Conservation (phyloP, 2,329 filamentous ascomycete species). For the Cladorrhinum sp. region DNA sequence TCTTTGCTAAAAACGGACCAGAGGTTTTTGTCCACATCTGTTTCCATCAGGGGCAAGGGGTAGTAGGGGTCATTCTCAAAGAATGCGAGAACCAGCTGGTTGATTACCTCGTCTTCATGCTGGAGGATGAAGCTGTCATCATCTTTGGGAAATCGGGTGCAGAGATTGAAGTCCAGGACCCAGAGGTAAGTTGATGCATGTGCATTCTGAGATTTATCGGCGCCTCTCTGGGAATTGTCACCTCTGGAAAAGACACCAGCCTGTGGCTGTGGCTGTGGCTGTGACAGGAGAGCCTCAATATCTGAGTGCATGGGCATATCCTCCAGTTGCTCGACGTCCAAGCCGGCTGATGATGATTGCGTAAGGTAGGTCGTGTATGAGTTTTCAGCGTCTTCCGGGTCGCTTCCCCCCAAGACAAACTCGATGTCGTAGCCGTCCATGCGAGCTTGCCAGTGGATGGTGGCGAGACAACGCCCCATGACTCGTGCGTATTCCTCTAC, state of each 20-base stretch:
- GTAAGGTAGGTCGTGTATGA: slow-evolving; percentile 7
- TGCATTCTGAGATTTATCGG: neutral
- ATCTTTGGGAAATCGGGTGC: slow-evolving; percentile 15
- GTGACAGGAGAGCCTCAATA: slow-evolving; percentile 3
- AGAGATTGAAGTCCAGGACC: slow-evolving; percentile 35
- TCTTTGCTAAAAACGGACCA: slow-evolving; percentile 14
- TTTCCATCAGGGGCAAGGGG: slow-evolving; percentile 15
- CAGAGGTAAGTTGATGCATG: slow-evolving; percentile 25
- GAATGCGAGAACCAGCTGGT: slow-evolving; percentile 16
- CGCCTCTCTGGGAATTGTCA: slow-evolving; percentile 16
- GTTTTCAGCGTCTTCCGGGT: slow-evolving; percentile 5
- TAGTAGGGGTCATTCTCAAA: slow-evolving; percentile 24
- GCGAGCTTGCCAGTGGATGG: slow-evolving; percentile 32
- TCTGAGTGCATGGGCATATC: slow-evolving; percentile 7
- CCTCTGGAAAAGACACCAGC: no score
- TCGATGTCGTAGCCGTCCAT: slow-evolving; percentile 33
- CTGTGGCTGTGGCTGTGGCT: no score
- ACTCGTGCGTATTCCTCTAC: slow-evolving; percentile 19
- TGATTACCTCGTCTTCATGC: slow-evolving; percentile 9
- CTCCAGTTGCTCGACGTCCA: slow-evolving; percentile 4
- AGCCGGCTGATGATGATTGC: neutral
- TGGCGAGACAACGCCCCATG: slow-evolving; percentile 30
- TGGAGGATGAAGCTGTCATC: slow-evolving; percentile 14
- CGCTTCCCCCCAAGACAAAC: slow-evolving; percentile 32
- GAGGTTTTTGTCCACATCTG: slow-evolving; percentile 9